Base-by-base conservation (phyloP, 192 early-diverging fungal genomes). In the Coemansia sp. region DNA sequence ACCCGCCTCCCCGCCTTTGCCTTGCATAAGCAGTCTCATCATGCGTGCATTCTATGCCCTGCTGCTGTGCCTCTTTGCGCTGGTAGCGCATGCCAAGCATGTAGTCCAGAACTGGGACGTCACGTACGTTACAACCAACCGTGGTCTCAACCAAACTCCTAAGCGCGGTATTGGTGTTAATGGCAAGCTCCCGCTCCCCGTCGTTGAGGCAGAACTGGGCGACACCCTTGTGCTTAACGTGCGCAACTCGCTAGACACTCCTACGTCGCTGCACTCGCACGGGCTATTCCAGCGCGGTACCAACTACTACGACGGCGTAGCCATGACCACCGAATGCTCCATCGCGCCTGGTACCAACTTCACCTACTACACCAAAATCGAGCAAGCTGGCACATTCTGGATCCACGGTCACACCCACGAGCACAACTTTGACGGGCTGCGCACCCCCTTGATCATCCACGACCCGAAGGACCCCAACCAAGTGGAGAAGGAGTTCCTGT, bases 301-400 rank as follows among this genome's bases (percentile, higher is more conserved):
- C 21, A 79, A 73, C 62, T 89, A 87, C 76, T 81, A 85, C 21
- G 94, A 94, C 72, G 92, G 93, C 17, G 82, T 86, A 0, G 64
- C 76, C 28, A 87, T 87, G 72, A 73, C 87, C 44, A 91, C 90
- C 16, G 86, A 94, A 69, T 93, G 94, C 73, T 80, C 85, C 4
- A 94, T 95, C 68, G 87, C 91, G 6, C 79, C 87, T 6, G 87
- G 87, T 1, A 64, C 69, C 37, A 83, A 67, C 60, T 90, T 91
- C 68, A 91, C 90, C 2, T 95, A 95, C 76, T 84, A 78, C 26
- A 86, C 89, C 67, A 68, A 76, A 11, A 73, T 89, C 32, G 66
- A 81, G 47, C 90, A 94, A 65, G 72, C 84, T 40, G 94, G 94
- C 35, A 94, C 92, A 13, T 94, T 86, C 80, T 96, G 93, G 93